These are phyloP conservation scores for Zasmidium citrigriseum DNA, from an alignment of 2,329 filamentous ascomycete genomes.

Conservation along the genomic window DNA sequence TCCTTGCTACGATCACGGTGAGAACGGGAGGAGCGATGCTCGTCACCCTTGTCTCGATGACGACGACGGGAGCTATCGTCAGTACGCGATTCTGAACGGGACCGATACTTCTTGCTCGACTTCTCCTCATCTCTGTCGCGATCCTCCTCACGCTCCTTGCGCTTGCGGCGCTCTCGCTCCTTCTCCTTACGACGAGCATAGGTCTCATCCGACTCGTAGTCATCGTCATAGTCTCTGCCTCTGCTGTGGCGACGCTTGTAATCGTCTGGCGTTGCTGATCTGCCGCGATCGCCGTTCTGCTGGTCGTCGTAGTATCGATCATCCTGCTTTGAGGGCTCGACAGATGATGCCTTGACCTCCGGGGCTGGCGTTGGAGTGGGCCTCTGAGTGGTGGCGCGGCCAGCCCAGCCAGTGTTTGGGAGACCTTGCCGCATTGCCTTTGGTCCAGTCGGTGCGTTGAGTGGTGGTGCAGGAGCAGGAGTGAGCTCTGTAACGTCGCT, in stretches of 20 bases:
- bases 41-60: slow-evolving; percentile 52
- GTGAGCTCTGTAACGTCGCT: slow-evolving; percentile 29
- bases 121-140: slow-evolving; percentile 37
- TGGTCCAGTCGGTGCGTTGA: slow-evolving; percentile 79
- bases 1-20: slow-evolving; percentile 50
- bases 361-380: slow-evolving; percentile 22
- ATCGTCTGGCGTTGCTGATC: slow-evolving; percentile 37
- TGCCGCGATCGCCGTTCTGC: slow-evolving; percentile 24
- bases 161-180: slow-evolving; percentile 32
- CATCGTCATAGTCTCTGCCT: slow-evolving; percentile 46
- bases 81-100: slow-evolving; percentile 66
- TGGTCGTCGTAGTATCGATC: slow-evolving; percentile 17
- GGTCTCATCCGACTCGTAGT: slow-evolving; percentile 45
- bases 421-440: slow-evolving; percentile 91
- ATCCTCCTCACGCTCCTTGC: slow-evolving; percentile 38
- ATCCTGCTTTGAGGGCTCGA: slow-evolving; percentile 11
- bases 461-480: slow-evolving; percentile 33
- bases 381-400: slow-evolving; percentile 51
- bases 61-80: slow-evolving; percentile 59
- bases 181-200: slow-evolving; percentile 38
- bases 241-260: slow-evolving; percentile 50
- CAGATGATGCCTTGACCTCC: slow-evolving; percentile 13
- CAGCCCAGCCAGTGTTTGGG: slow-evolving; percentile 75
- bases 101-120: slow-evolving; percentile 54
- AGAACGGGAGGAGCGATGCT: slow-evolving; percentile 47